Evolutionary conservation across 2,329 filamentous ascomycete species (phyloP), one percentile per base, ranked within the genome.

Genomic region (Chaetomium olivaceum): DNA sequence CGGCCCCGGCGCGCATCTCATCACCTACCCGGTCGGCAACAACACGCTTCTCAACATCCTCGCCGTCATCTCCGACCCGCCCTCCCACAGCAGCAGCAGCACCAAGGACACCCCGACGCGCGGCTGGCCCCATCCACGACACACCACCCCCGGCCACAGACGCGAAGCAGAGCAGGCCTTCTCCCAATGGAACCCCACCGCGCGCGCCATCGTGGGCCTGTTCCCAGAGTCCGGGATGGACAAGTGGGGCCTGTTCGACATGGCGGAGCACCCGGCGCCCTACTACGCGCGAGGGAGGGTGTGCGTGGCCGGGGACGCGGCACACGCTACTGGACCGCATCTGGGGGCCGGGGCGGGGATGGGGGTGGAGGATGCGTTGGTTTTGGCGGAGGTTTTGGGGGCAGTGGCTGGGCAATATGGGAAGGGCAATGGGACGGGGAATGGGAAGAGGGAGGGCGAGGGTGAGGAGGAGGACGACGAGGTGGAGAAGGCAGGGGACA

Each of bases 1-100:
- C 65, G 87, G 86, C 0, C 82, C 82, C 0, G 75, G 79, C 58
- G 85, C 82, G 0, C 88, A 90, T 72, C 70, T 86, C 2, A 78
- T 90, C 23, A 87, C 83, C 0, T 90, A 89, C 71, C 85, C 88
- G 0, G 85, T 90, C 14, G 82, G 83, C 3, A 77, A 81, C 36
- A 83, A 82, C 23, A 77, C 79, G 9, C 79, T 83, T 1, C 81
- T 89, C 75, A 90, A 90, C 71, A 80, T 85, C 12, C 80, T 86
- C 0, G 82, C 84, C 62, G 78, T 80, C 19, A 74, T 79, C 46
- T 75, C 78, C 0, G 76, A 82, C 39, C 69, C 77, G 0, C 33
- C 11, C 33, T 12, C 33, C 33, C 9, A 11, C 33, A 12, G 8
- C 33, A 36, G 3, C 33, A 12, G 3, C 33, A 36, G 1, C 8